Conservation (phyloP, 305 asterid species). For the Withania somnifera region DNA sequence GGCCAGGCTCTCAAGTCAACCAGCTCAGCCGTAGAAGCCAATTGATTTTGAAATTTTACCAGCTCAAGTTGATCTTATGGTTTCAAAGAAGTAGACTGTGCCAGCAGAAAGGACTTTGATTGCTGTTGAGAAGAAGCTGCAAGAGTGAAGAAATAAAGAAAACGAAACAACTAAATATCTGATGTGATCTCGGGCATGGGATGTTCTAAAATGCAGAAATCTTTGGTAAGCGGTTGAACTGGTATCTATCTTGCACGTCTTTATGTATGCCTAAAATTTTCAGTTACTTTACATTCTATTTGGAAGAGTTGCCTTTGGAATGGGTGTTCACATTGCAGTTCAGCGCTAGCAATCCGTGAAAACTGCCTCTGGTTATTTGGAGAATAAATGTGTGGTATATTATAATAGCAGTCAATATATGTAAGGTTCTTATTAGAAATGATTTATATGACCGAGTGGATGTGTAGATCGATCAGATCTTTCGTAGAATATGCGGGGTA, state of each 20-base stretch:
- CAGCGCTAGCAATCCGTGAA: background rate
- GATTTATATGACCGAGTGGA: background rate
- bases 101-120: background rate
- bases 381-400: background rate
- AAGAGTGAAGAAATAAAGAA: slow-evolving; percentile 22
- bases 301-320: background rate
- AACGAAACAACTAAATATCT: slow-evolving; percentile 39
- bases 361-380: background rate
- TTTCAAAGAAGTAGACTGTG: background rate
- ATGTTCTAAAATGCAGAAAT: too few species aligned
- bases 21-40: background rate
- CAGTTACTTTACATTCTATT: background rate
- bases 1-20: background rate
- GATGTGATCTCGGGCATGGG: slow-evolving; percentile 2
- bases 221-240: background rate
- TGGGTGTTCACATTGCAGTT: background rate
- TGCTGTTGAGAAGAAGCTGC: slow-evolving; percentile 19
- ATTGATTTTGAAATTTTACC: background rate
- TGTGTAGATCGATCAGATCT: too few species aligned
- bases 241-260: too few species aligned
- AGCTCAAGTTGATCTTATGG: background rate
- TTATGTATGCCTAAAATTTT: background rate
- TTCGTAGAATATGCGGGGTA: too few species aligned
- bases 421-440: background rate
- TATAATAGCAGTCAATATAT: background rate